These are phyloP conservation scores for Rasamsonia emersonii DNA, from an alignment of 2,329 filamentous ascomycete genomes.

Conservation along the genomic window DNA sequence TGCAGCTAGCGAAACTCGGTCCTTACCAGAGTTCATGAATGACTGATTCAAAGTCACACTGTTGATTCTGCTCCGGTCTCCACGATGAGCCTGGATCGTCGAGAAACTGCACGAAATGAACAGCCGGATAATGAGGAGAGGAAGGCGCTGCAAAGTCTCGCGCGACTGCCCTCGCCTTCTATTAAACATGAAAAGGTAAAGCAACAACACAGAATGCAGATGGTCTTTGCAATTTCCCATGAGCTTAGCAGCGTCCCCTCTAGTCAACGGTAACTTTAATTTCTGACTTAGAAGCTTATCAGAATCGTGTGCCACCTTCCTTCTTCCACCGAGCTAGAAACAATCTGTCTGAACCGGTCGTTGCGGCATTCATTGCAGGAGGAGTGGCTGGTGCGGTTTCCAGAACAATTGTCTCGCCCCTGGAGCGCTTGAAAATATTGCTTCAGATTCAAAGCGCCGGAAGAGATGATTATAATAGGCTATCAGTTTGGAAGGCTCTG, in stretches of 20 bases:
- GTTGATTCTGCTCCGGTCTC: background rate
- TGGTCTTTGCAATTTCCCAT: too few species aligned
- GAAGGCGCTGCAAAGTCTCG: constrained; percentile 12
- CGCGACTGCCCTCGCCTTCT: constrained; percentile 14
- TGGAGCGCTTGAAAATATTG: constrained; percentile 95
- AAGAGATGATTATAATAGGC: constrained; percentile 83
- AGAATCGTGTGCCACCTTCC: constrained; percentile 8
- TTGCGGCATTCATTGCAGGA: constrained; percentile 88
- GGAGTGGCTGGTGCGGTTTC: constrained; percentile 96
- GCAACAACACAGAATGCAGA: too few species aligned
- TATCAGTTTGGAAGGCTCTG: constrained; percentile 81
- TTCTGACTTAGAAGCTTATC: background rate
- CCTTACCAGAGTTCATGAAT: too few species aligned
- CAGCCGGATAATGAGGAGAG: constrained; percentile 14
- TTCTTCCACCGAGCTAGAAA: constrained; percentile 19
- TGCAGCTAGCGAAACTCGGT: too few species aligned
- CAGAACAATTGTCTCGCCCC: constrained; percentile 88
- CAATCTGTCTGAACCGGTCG: constrained; percentile 68
- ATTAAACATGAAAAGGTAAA: constrained; percentile 16
- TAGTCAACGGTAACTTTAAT: constrained; percentile 1
- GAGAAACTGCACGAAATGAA: constrained; percentile 13
- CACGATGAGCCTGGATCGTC: constrained; percentile 28
- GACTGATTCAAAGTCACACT: too few species aligned
- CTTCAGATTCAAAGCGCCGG: constrained; percentile 91
- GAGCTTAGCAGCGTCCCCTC: too few species aligned